Base-by-base conservation (phyloP, 2,329 filamentous ascomycete species). In the Diaporthe citri region DNA sequence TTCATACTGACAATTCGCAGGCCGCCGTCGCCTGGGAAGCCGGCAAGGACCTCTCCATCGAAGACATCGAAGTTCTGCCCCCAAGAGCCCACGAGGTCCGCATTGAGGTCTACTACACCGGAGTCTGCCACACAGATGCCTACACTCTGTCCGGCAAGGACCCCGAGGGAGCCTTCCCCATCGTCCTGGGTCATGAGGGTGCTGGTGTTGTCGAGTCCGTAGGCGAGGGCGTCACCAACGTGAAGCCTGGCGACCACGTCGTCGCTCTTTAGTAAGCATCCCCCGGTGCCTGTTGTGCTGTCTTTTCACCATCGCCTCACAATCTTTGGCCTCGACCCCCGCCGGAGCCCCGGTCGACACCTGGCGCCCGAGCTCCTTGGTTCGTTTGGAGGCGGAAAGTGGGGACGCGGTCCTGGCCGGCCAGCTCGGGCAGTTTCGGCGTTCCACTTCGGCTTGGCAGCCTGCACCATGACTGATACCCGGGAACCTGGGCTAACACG, bases 21-120 rank as follows among this genome's bases (percentile, higher is more conserved):
- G 97, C 97, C 80, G 97, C 97, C 82, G 94, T 99, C 78, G 97
- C 97, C 84, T 99, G 97, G 97, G 96, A 96, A 86, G 95, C 97
- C 66, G 96, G 94, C 83, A 94, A 98, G 88, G 93, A 95, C 80
- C 91, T 99, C 78, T 91, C 89, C 81, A 90, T 98, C 80, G 97
- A 99, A 87, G 95, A 97, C 80, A 89, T 99, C 81, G 96, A 98
- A 87, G 97, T 99, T 79, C 91, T 90, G 72, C 94, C 96, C 77
- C 97, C 97, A 75, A 92, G 90, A 86, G 96, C 96, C 77, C 91
- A 97, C 87, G 97, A 99, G 88, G 97, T 99, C 83, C 95, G 97
- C 81, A 98, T 99, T 83, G 88, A 98, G 89, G 94, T 98, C 84
- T 93, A 96, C 89, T 97, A 98, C 89, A 99, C 97, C 71, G 97